Base-by-base conservation (phyloP, 495 filamentous ascomycete species). In the Rhypophila decipiens region DNA sequence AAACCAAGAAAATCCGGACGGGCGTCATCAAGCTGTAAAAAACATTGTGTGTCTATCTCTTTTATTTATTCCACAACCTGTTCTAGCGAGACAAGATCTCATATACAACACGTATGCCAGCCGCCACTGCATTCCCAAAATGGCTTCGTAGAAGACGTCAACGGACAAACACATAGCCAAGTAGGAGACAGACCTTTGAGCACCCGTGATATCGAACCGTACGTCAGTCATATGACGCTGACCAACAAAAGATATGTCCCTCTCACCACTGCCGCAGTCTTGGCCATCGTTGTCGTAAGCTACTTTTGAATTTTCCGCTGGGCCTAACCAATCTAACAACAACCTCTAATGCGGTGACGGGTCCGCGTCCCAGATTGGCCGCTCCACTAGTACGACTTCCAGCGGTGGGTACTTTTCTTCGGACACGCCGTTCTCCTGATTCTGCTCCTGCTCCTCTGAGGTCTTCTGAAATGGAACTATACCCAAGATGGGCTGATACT, bases 401-500 rank as follows among this genome's bases (percentile, higher is more conserved):
- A 90, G 65, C 4, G 68, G 62, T 42, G 53, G 56, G 8, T 50
- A 41, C 9, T 19, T 35, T 5, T 23, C 43, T 13, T 17, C 31
- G 2, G 24, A 34, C 3, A 39, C 23, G 21, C 36, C 52, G 19
- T 62, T 36, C 20, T 21, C 43, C 31, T 4, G 10, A 17, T 44
- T 43, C 29, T 29, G 52, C 15, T 64, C 62, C 20, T 69, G 58
- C 5, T 57, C 56, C 29, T 70, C 63, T 19, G 49, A 63, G 18
- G 53, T 55, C 15, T 71, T 70, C 20, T 44, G 52, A 13, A 98
- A 66, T 15, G 85, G 82, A 12, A 91, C 84, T 23, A 97, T 85
- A 4, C 90, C 93, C 53, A 99, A 66, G 49, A 99, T 88, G 8
- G 90, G 86, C 47, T 89, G 74, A 61, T 96, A 99, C 60, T 93